These are phyloP conservation scores for Westerdykella ornata DNA, from an alignment of 2,329 filamentous ascomycete species.

Conservation along the genomic window DNA sequence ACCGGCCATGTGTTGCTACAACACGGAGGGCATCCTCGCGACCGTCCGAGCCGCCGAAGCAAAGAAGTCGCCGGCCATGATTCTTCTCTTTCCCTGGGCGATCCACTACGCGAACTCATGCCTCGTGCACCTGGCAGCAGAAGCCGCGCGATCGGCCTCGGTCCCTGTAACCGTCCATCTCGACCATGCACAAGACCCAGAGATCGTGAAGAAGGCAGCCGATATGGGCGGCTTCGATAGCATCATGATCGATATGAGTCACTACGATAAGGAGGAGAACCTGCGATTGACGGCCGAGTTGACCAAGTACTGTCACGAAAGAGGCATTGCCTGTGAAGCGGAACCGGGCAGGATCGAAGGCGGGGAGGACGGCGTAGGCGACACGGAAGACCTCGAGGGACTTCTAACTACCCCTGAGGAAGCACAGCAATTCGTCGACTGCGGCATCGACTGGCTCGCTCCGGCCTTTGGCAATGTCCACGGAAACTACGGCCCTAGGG, in stretches of 20 bases:
- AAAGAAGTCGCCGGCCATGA: conserved; percentile 58
- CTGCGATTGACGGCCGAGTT: conserved; percentile 54
- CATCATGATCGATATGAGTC: conserved; percentile 69
- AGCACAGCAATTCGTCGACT: conserved; percentile 58
- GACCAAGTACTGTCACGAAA: conserved; percentile 52
- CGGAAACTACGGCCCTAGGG: conserved; percentile 14
- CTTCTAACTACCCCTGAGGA: conserved; percentile 59
- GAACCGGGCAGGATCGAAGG: conserved; percentile 62
- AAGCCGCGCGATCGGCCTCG: conserved; percentile 30
- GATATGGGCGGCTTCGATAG: conserved; percentile 54
- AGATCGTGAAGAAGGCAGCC: conserved; percentile 31
- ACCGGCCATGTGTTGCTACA: conserved; percentile 56
- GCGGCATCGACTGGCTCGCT: conserved; percentile 63
- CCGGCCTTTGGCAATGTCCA: conserved; percentile 60
- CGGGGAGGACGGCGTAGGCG: conserved; percentile 65
- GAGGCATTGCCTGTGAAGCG: conserved; percentile 59
- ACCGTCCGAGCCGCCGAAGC: conserved; percentile 60
- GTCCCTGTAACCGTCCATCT: conserved; percentile 39
- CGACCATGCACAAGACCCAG: conserved; percentile 39
- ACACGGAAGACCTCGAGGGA: conserved; percentile 55
- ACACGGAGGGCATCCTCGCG: conserved; percentile 60
- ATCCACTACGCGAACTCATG: conserved; percentile 52
- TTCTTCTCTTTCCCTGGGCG: conserved; percentile 65
- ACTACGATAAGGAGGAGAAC: conserved; percentile 62
- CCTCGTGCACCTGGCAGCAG: conserved; percentile 37